These are phyloP conservation scores for Solanum rostratum DNA, from an alignment of 257 asterid genomes.

Conservation along the genomic window DNA sequence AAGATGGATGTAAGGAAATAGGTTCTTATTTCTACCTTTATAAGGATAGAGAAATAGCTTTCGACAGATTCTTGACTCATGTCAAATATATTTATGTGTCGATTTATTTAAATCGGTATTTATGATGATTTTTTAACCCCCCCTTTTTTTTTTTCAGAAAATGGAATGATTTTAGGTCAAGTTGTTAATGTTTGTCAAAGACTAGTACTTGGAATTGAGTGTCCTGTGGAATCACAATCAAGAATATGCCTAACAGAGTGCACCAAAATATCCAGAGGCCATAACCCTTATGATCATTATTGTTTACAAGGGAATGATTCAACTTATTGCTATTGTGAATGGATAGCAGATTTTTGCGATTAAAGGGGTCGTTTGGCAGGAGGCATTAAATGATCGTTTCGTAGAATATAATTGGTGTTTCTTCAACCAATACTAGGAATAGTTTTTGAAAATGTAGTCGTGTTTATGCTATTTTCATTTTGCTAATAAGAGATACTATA, in stretches of 20 bases:
- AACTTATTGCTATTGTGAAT: background rate
- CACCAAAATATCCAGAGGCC: background rate
- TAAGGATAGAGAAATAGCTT: accelerated
- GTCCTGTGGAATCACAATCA: background rate
- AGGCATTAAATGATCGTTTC: background rate
- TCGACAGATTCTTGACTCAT: background rate
- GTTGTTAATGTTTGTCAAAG: background rate
- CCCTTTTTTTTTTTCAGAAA: background rate
- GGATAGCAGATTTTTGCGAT: background rate
- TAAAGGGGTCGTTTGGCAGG: background rate
- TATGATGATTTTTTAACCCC: background rate
- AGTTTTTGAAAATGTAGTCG: background rate
- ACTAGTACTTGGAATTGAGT: background rate
- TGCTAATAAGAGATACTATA: background rate
- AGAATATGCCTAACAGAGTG: background rate
- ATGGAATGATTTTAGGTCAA: background rate
- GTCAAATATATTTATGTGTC: background rate
- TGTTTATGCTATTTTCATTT: background rate
- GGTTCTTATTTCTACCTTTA: background rate
- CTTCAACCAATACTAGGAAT: background rate
- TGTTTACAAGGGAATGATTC: background rate
- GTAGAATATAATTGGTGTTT: background rate
- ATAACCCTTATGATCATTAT: background rate
- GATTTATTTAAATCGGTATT: background rate
- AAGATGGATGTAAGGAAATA: background rate